A percentile compares a stretch with the other conserved stretches of the same genome.
Conservation (phyloP, 768 basidiomycete species). For the Podaxis rugospora region DNA sequence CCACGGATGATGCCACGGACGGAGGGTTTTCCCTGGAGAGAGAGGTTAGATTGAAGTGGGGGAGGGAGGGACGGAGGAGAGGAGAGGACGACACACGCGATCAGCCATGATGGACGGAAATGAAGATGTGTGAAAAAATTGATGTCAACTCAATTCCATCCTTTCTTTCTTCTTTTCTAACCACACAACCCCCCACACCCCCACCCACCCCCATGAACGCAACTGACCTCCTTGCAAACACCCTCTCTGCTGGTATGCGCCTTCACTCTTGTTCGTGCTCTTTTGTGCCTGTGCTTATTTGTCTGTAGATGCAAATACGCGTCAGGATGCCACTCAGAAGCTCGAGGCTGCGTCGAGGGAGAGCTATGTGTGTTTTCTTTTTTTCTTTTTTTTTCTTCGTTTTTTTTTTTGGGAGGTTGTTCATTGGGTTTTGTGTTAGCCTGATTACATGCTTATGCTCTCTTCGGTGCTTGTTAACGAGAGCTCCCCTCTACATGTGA, state of each 20-base stretch:
- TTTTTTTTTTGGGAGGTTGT: slow-evolving; percentile 15
- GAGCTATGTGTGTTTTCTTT: slow-evolving; percentile 72
- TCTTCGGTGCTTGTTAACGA: slow-evolving; percentile 82
- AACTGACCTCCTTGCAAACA: slow-evolving; percentile 85
- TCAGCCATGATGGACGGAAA: slow-evolving; percentile 41
- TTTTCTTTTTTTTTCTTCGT: slow-evolving; percentile 2
- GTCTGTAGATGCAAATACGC: slow-evolving; percentile 74
- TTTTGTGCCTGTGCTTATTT: slow-evolving; percentile 27
- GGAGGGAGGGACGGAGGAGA: slow-evolving; percentile 26
- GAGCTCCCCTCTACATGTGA: slow-evolving; percentile 59
- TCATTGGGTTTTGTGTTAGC: slow-evolving; percentile 40
- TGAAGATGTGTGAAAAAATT: slow-evolving; percentile 14
- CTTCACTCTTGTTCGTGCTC: slow-evolving; percentile 11
- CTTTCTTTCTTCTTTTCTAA: slow-evolving; percentile 9
- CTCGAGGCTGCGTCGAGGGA: slow-evolving; percentile 82
- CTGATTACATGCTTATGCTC: slow-evolving; percentile 90
- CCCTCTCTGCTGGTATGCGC: slow-evolving; percentile 81
- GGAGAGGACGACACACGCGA: slow-evolving; percentile 43
- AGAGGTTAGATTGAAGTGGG: slow-evolving; percentile 21
- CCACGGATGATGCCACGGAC: slow-evolving; percentile 41
- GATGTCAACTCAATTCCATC: slow-evolving; percentile 12
- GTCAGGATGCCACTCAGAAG: slow-evolving; percentile 88
- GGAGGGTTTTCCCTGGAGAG: slow-evolving; percentile 54
- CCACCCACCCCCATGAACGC: slow-evolving; percentile 81
- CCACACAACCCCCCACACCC: background rate